Percentiles rank a stretch among this genome's conserved stretches.
These are phyloP conservation scores for Malassezia sympodialis DNA, from an alignment of 1,284 basidiomycete genomes.

Conservation along the genomic window DNA sequence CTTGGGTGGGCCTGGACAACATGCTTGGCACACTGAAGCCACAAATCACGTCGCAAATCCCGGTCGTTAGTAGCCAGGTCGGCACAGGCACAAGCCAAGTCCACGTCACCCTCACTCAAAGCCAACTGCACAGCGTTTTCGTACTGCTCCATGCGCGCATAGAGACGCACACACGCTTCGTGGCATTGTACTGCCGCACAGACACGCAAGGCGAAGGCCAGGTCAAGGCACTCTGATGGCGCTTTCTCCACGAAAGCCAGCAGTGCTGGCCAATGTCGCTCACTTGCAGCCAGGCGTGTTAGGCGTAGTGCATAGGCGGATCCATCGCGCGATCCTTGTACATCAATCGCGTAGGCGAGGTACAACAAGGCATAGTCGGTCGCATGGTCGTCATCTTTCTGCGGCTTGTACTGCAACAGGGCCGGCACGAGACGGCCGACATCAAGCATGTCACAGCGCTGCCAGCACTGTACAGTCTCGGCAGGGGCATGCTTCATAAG, in stretches of 20 bases:
- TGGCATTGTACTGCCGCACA: conserved; percentile 66
- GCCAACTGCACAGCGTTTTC: conserved; percentile 94
- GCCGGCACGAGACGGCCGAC: conserved; percentile 80
- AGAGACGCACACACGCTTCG: conserved; percentile 89
- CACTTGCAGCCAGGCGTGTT: conserved; percentile 62
- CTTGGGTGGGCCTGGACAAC: conserved; percentile 95
- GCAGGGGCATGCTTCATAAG: conserved; percentile 77
- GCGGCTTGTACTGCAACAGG: conserved; percentile 64
- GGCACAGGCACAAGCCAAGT: conserved; percentile 51
- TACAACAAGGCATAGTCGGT: conserved; percentile 53
- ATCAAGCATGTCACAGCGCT: conserved; percentile 62
- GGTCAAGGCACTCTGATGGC: conserved; percentile 69
- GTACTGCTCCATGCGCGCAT: conserved; percentile 92
- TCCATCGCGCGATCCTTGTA: conserved; percentile 65
- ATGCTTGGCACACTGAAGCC: conserved; percentile 93
- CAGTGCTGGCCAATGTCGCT: conserved; percentile 86
- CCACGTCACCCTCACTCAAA: conserved; percentile 52
- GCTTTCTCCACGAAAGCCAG: conserved; percentile 67
- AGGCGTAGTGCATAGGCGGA: conserved; percentile 89
- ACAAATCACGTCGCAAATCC: conserved; percentile 74
- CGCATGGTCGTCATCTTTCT: conserved; percentile 7
- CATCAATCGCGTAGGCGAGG: conserved; percentile 71
- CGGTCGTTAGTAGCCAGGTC: conserved; percentile 26
- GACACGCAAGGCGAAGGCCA: conserved; percentile 86
- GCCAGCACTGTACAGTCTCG: conserved; percentile 83